Evolutionary conservation across 371 early-diverging fungal species (phyloP).

Genomic region (Lichtheimia ornata): DNA sequence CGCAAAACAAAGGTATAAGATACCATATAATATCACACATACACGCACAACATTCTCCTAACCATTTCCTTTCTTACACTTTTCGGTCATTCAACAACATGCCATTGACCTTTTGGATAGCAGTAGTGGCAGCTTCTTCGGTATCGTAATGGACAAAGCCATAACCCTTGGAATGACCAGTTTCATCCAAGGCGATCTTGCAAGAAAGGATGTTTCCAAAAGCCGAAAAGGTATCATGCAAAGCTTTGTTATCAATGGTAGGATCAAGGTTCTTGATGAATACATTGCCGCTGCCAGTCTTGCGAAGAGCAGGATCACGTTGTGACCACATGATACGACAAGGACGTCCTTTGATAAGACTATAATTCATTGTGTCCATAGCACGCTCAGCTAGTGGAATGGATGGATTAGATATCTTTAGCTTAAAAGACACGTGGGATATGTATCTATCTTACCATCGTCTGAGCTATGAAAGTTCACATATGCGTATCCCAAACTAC

Average conservation of each 20-base stretch:
- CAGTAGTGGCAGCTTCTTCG: conserved; percentile 81
- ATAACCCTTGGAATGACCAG: conserved; percentile 85
- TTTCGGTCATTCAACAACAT: conserved; percentile 91
- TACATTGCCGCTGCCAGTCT: conserved; percentile 94
- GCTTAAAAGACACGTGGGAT: conserved; percentile 8
- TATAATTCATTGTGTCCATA: conserved; percentile 92
- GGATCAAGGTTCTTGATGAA: conserved; percentile 99
- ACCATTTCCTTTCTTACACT: conserved; percentile 44
- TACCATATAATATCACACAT: neutral
- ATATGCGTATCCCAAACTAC: conserved; percentile 96
- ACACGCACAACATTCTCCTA: no score
- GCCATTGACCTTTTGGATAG: conserved; percentile 91
- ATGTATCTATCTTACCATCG: conserved; percentile 57
- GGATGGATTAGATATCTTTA: neutral
- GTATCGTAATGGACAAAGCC: conserved; percentile 97
- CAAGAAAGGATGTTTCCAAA: conserved; percentile 93
- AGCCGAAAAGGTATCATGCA: conserved; percentile 94
- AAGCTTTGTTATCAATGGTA: conserved; percentile 93
- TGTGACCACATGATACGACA: conserved; percentile 99
- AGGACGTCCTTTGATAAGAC: conserved; percentile 87
- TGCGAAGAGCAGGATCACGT: conserved; percentile 94
- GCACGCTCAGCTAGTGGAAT: conserved; percentile 77
- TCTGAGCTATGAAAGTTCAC: conserved; percentile 87
- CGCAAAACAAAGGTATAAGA: conserved; percentile 25
- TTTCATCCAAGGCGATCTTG: conserved; percentile 86